Evolutionary conservation across 352 stramenopile genomes (phyloP), one percentile per base, ranked within the genome.

Genomic region (Pythium guiyangense): DNA sequence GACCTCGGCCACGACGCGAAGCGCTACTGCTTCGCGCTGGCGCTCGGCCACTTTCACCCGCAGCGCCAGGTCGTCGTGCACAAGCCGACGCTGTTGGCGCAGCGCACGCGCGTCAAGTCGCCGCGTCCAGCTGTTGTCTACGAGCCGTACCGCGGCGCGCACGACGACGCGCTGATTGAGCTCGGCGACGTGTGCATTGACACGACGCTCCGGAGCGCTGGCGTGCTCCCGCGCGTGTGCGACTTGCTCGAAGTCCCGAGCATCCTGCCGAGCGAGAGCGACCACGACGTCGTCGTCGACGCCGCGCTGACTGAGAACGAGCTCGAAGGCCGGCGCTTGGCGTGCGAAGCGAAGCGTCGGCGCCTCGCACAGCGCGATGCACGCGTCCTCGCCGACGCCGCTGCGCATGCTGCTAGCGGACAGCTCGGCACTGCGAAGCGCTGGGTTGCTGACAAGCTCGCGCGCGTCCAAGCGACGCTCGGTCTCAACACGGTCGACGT

Each of bases 11-110:
- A 59, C n/a, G 65, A 79, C 18, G 72, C 79, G n/a, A 84, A 70
- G 50, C 70, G 77, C 49, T 90, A 88, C 54, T 92, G 81, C 58
- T 92, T 90, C 48, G 60, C 65, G 14, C 44, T 92, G 3, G 72
- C 79, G 4, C 57, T 88, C 43, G 79, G 77, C 1, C 70, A 86
- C 44, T 88, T 77, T 48, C 69, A 88, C 42, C 55, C 62, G 2
- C 58, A 77, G n/a, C 63, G 71, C 49, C 69, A 84, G 44, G 61
- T 77, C 11, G 67, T 85, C 3, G 60, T 73, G 34, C 70, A 79
- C 53, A 70, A 79, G 12, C 73, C 75, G 18, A 70, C 70, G 22
- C 49, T 77, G 10, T 60, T 52, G 26, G 66, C 66, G 35, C 43
- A 62, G 4, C 40, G 66, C n/a, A 57, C 73, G 17, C 59, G 64